Percentiles rank a stretch among this genome's conserved stretches.
Evolutionary conservation across 2,329 filamentous ascomycete species (phyloP).

Genomic region (Onygenales sp.): DNA sequence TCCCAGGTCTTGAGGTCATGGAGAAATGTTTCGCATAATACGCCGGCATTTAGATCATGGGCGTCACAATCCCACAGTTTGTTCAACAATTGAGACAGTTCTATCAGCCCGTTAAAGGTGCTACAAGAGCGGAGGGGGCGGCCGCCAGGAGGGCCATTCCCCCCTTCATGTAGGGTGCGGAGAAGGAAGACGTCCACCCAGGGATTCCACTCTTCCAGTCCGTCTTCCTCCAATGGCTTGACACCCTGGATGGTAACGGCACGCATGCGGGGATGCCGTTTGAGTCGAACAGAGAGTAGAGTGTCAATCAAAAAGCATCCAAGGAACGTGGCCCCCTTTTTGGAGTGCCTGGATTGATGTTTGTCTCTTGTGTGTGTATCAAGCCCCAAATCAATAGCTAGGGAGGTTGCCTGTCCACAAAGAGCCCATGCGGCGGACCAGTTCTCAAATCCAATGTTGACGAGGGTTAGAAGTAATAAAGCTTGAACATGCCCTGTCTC

Average conservation of each 20-base stretch:
- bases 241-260: slow-evolving; percentile 42
- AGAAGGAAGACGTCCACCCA: slow-evolving; percentile 48
- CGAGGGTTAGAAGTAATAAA: slow-evolving; percentile 37
- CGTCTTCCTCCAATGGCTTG: slow-evolving; percentile 51
- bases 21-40: slow-evolving; percentile 1
- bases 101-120: slow-evolving; percentile 44
- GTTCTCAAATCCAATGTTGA: slow-evolving; percentile 39
- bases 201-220: slow-evolving; percentile 64
- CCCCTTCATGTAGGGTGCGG: slow-evolving; percentile 14
- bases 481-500: slow-evolving; percentile 36
- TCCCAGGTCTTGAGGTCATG: slow-evolving; percentile 8
- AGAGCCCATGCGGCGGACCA: slow-evolving; percentile 45
- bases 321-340: slow-evolving; percentile 36
- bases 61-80: not conserved
- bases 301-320: slow-evolving; percentile 47
- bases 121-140: slow-evolving; percentile 38
- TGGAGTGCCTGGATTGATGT: slow-evolving; percentile 21
- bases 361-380: slow-evolving; percentile 10
- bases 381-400: slow-evolving; percentile 33
- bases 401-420: slow-evolving; percentile 43
- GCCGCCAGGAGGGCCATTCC: slow-evolving; percentile 24
- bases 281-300: slow-evolving; percentile 39
- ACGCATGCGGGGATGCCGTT: slow-evolving; percentile 36
- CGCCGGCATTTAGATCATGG: not conserved
- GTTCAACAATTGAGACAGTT: slow-evolving; percentile 18